Conservation (phyloP, 2,329 filamentous ascomycete species). For the Fusarium buxicola region DNA sequence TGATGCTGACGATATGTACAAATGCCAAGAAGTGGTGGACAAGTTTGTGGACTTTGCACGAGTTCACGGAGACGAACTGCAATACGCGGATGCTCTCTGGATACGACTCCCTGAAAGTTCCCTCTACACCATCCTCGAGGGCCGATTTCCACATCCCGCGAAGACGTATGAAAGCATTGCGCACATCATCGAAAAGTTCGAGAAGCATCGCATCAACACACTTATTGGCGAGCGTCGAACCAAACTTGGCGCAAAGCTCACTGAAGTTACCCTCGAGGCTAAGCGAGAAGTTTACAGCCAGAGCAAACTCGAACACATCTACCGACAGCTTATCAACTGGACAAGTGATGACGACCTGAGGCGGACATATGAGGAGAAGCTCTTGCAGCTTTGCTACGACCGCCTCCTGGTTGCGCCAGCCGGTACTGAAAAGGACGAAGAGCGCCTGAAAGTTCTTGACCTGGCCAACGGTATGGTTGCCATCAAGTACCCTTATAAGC, state of each 20-base stretch:
- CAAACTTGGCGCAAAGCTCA: slow-evolving; percentile 84
- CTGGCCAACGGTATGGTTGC: slow-evolving; percentile 94
- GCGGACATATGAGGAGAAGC: slow-evolving; percentile 88
- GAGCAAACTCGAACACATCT: slow-evolving; percentile 84
- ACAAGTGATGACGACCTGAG: slow-evolving; percentile 85
- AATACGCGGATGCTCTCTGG: slow-evolving; percentile 81
- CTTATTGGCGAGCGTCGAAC: slow-evolving; percentile 91
- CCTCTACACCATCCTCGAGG: slow-evolving; percentile 85
- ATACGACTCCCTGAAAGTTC: slow-evolving; percentile 83
- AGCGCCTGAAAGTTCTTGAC: slow-evolving; percentile 78
- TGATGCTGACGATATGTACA: slow-evolving; percentile 72
- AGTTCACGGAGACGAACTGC: slow-evolving; percentile 75
- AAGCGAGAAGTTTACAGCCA: slow-evolving; percentile 83
- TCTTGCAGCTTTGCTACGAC: slow-evolving; percentile 84
- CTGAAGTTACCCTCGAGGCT: slow-evolving; percentile 86
- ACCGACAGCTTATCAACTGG: slow-evolving; percentile 90
- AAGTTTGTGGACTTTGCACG: slow-evolving; percentile 83
- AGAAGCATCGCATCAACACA: slow-evolving; percentile 89
- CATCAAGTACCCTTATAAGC: slow-evolving; percentile 88
- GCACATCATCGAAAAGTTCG: slow-evolving; percentile 84
- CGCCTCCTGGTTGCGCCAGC: slow-evolving; percentile 75
- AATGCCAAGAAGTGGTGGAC: slow-evolving; percentile 76
- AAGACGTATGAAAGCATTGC: slow-evolving; percentile 85
- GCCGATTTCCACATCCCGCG: slow-evolving; percentile 81
- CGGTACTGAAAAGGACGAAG: slow-evolving; percentile 73